Base-by-base conservation (phyloP, 2,329 filamentous ascomycete genomes). In the Dactylellina haptotyla region DNA sequence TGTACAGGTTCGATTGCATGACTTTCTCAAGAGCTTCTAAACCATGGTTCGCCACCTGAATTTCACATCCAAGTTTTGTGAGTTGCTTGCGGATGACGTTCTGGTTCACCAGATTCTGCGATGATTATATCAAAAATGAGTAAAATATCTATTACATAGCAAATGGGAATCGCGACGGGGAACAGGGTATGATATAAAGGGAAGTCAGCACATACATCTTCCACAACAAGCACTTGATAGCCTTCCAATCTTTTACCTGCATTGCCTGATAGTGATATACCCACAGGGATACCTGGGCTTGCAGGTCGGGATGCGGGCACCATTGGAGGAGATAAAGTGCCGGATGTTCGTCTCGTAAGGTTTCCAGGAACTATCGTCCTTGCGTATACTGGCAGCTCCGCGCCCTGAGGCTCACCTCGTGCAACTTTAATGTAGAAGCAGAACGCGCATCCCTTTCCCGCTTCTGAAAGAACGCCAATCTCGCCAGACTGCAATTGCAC, bases 401-500 rank as follows among this genome's bases (percentile, higher is more conserved):
- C 23, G 25, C 45, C 30, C 20, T 61, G 46, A 4, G 50, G 67
- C 10, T 54, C 56, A 39, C 81, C 80, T 9, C 81, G 77, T 82
- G 80, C 83, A 87, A 81, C 85, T 88, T 77, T 87, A 79, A 93
- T 85, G 79, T 91, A 93, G 79, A 93, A 93, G 30, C 87, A 89
- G 79, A 93, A 93, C 0, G 87, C 90, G 79, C 88, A 91, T 28
- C 90, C 90, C 43, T 87, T 83, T 6, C 88, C 90, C 66, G 87
- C 85, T 74, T 86, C 83, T 0, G 89, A 91, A 0, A 85, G 84
- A 1, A 93, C 89, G 5, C 90, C 90, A 63, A 93, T 92, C 78
- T 92, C 89, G 1, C 90, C 90, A 10, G 90, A 90, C 81, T 93
- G 90, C 56, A 93, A 82, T 79, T 93, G 89, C 1, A 89, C 90